phyloP scores from a whole-genome alignment of 1,284 basidiomycete genomes.

The Cronartium quercuum region DNA sequence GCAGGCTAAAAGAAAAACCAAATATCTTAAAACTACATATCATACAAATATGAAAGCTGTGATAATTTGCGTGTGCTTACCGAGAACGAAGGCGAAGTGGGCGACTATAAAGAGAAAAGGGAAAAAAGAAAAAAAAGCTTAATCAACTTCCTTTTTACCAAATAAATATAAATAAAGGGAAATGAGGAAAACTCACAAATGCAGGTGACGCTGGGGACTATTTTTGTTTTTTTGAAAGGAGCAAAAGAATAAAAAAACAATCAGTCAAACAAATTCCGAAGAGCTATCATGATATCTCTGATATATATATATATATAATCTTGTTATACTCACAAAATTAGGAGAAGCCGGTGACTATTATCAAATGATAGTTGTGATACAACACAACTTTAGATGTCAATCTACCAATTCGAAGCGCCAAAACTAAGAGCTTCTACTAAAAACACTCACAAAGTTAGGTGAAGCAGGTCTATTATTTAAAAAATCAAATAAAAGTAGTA shows the following conservation, averaged over 20 bases:
- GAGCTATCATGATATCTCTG: too few relatives aligned
- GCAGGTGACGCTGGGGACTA: conserved; percentile 39
- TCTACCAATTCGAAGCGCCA: background rate
- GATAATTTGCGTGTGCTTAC: background rate
- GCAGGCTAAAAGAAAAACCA: too few relatives aligned
- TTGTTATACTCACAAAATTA: conserved; percentile 37
- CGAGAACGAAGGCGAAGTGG: conserved; percentile 39
- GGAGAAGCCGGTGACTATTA: conserved; percentile 38
- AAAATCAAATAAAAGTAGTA: background rate
- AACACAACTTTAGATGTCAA: background rate
- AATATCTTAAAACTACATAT: too few relatives aligned
- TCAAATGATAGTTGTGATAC: background rate
- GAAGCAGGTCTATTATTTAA: conserved; percentile 23
- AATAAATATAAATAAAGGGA: background rate
- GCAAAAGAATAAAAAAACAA: background rate
- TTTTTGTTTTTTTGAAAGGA: too few relatives aligned
- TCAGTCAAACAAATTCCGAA: background rate
- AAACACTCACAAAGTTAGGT: conserved; percentile 33
- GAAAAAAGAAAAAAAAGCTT: background rate
- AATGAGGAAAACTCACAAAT: conserved; percentile 16
- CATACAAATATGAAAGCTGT: background rate
- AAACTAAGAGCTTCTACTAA: background rate
- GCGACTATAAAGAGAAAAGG: conserved; percentile 9
- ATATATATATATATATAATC: too few relatives aligned
- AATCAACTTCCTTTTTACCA: too few relatives aligned